These are phyloP conservation scores for Lactarius tabidus DNA, from an alignment of 768 basidiomycete species.

Conservation along the genomic window DNA sequence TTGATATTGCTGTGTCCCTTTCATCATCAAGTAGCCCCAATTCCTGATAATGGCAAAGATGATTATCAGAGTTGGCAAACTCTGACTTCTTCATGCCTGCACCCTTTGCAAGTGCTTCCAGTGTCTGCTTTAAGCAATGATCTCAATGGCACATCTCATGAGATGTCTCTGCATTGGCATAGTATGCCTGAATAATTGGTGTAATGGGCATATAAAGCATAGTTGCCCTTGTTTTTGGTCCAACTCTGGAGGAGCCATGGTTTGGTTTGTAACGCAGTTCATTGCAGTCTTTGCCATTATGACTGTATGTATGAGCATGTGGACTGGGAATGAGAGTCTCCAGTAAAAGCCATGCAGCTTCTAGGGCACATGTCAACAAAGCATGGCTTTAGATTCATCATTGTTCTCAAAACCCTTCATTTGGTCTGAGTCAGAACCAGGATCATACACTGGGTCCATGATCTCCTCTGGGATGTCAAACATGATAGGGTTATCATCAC, in stretches of 20 bases:
- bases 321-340: background rate
- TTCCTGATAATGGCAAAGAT: background rate
- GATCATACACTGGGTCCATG: too few species aligned
- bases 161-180: constrained; percentile 1
- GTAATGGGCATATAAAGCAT: background rate
- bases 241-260: background rate
- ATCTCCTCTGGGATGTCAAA: too few species aligned
- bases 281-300: background rate
- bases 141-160: background rate
- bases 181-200: background rate
- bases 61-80: background rate
- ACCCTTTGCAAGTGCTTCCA: background rate
- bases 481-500: too few species aligned
- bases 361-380: background rate
- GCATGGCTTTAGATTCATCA: too few species aligned
- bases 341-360: constrained; percentile 1
- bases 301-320: background rate
- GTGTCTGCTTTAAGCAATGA: background rate
- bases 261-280: background rate
- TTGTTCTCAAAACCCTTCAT: too few species aligned
- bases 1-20: constrained; percentile 30
- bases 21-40: background rate
- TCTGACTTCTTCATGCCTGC: background rate
- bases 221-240: background rate
- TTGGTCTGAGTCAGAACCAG: too few species aligned